Conservation (phyloP, 139 green algal genomes). For the Haematococcus sp. region DNA sequence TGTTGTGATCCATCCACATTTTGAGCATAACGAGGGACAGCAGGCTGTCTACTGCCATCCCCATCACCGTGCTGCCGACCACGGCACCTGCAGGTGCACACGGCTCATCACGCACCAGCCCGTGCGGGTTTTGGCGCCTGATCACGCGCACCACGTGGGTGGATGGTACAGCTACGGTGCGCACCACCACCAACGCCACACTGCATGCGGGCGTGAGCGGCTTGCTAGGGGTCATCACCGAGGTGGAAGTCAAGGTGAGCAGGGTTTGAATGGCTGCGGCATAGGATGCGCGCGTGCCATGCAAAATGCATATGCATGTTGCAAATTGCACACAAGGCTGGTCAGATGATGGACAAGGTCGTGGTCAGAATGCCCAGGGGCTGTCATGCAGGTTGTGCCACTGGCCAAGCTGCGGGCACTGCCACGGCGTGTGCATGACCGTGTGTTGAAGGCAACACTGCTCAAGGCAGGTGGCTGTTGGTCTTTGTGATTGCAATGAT, state of each 20-base stretch:
- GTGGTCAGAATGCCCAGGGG: too few relatives aligned
- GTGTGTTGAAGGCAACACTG: not conserved
- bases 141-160: not conserved
- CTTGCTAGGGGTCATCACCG: constrained; percentile 7
- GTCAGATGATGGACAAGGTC: too few relatives aligned
- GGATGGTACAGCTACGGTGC: not conserved
- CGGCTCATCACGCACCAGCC: constrained; percentile 6
- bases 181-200: not conserved
- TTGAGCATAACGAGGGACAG: not conserved
- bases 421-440: not conserved
- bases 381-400: not conserved
- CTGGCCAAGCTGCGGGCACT: constrained; percentile 3
- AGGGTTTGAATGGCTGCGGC: too few relatives aligned
- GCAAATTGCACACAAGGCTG: not conserved
- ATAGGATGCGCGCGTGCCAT: too few relatives aligned
- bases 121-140: not conserved
- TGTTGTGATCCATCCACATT: not conserved
- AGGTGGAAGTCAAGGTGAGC: constrained; percentile 6
- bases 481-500: too few relatives aligned
- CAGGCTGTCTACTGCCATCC: too few relatives aligned
- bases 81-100: constrained; percentile 12
- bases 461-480: too few relatives aligned
- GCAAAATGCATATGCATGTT: not conserved
- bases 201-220: not conserved
- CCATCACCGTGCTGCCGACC: too few relatives aligned